Conservation (phyloP, 495 filamentous ascomycete genomes). For the Apiosordaria backusii region DNA sequence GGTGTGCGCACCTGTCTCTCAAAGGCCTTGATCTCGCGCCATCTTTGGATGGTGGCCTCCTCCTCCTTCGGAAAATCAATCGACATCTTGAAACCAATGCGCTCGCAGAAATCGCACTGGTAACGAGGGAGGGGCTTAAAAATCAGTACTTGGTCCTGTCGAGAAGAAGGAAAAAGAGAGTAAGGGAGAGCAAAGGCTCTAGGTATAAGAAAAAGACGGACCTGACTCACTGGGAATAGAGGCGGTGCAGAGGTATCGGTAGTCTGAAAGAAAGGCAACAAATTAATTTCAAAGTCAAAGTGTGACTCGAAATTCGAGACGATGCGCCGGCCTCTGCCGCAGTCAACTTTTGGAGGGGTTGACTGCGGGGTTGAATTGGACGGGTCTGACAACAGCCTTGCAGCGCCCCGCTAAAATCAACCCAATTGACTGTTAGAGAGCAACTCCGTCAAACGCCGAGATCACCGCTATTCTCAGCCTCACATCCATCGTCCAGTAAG, state of each 20-base stretch:
- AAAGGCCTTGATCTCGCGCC: conserved; percentile 90
- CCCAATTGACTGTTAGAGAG: neutral
- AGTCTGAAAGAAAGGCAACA: neutral
- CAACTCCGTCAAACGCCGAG: neutral
- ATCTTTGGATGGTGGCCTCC: conserved; percentile 72
- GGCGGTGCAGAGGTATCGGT: neutral
- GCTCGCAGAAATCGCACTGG: conserved; percentile 1
- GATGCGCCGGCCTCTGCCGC: neutral
- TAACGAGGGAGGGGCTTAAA: neutral
- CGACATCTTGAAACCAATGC: conserved; percentile 53
- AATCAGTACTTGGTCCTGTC: neutral
- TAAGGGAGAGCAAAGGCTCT: neutral
- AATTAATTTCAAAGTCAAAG: conserved; percentile 1
- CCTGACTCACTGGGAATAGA: conserved; percentile 5
- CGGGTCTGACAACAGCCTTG: neutral
- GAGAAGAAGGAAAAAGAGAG: neutral
- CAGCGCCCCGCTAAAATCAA: neutral
- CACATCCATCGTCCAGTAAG: neutral
- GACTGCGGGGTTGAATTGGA: conserved; percentile 2
- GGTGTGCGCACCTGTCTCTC: conserved; percentile 37
- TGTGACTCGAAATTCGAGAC: conserved; percentile 10
- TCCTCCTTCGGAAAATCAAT: conserved; percentile 93
- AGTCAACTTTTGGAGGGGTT: conserved; percentile 3
- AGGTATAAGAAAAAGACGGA: neutral
- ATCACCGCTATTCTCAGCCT: neutral